These are phyloP conservation scores for Phaeosphaeriaceae sp. DNA, from an alignment of 2,329 filamentous ascomycete species.

Conservation along the genomic window DNA sequence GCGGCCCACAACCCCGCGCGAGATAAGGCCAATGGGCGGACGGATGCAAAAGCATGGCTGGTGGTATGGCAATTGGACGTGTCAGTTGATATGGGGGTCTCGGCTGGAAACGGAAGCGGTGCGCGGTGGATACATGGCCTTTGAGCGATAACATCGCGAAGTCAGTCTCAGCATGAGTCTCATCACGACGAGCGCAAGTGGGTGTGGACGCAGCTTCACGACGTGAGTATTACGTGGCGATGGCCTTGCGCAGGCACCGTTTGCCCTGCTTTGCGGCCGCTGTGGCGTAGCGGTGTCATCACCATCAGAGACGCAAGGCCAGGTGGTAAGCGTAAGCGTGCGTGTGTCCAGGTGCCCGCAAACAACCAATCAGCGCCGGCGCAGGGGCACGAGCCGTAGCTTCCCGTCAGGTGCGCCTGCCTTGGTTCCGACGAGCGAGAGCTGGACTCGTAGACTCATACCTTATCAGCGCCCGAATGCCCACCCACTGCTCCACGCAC, in stretches of 20 bases:
- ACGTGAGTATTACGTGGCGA: not conserved
- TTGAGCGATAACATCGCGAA: not conserved
- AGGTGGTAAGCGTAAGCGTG: not conserved
- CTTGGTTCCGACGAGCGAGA: constrained; percentile 18
- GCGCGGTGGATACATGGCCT: constrained; percentile 2
- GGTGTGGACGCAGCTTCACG: not conserved
- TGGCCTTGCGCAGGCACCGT: constrained; percentile 8
- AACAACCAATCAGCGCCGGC: constrained; percentile 19
- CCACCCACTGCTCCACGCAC: constrained; percentile 1
- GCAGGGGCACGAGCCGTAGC: constrained; percentile 22
- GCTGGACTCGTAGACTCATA: constrained; percentile 13
- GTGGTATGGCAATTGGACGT: constrained; percentile 21
- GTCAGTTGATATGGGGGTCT: constrained; percentile 23
- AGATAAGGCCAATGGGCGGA: constrained; percentile 43
- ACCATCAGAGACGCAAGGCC: not conserved
- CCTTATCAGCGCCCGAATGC: constrained; percentile 19
- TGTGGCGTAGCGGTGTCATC: not conserved
- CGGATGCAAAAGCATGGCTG: constrained; percentile 34
- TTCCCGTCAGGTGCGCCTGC: constrained; percentile 29
- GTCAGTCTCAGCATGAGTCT: not conserved
- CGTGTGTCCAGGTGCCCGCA: not conserved
- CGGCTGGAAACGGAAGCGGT: constrained; percentile 36
- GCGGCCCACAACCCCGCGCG: constrained; percentile 29
- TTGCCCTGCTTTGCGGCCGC: constrained; percentile 16
- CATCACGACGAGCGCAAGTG: not conserved